phyloP scores from a whole-genome alignment of 768 basidiomycete genomes.

The Leccinum imitatum region DNA sequence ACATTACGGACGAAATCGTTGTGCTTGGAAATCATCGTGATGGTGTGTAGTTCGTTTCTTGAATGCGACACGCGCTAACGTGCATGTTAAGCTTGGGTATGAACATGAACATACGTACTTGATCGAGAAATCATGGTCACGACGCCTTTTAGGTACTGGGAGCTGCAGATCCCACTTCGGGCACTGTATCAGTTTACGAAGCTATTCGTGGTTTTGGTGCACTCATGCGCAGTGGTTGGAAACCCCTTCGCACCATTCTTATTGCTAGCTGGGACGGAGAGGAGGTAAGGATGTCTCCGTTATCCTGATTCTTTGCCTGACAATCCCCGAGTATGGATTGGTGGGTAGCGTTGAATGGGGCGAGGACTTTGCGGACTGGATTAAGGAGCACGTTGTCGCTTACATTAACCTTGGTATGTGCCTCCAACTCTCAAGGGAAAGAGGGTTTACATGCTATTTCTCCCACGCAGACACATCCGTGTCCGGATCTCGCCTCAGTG shows the following conservation, averaged over 20 bases:
- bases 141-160: constrained; percentile 39
- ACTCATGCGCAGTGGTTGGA: constrained; percentile 58
- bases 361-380: constrained; percentile 86
- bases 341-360: constrained; percentile 92
- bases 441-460: constrained; percentile 26
- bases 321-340: constrained; percentile 51
- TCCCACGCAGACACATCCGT: constrained; percentile 50
- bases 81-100: too few species aligned
- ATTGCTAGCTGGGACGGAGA: constrained; percentile 84
- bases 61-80: too few species aligned
- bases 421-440: too few species aligned
- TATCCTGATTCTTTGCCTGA: too few species aligned
- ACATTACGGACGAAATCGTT: constrained; percentile 81
- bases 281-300: constrained; percentile 37
- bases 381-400: constrained; percentile 78
- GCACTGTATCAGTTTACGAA: constrained; percentile 57
- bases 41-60: constrained; percentile 44
- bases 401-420: constrained; percentile 78
- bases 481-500: constrained; percentile 48
- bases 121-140: too few species aligned
- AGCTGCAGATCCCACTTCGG: constrained; percentile 54
- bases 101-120: too few species aligned
- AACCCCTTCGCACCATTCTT: constrained; percentile 67
- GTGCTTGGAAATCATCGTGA: constrained; percentile 89
- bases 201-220: constrained; percentile 54